Conservation (phyloP, 78 protist species). For the Chrysochromulina tobinii region DNA sequence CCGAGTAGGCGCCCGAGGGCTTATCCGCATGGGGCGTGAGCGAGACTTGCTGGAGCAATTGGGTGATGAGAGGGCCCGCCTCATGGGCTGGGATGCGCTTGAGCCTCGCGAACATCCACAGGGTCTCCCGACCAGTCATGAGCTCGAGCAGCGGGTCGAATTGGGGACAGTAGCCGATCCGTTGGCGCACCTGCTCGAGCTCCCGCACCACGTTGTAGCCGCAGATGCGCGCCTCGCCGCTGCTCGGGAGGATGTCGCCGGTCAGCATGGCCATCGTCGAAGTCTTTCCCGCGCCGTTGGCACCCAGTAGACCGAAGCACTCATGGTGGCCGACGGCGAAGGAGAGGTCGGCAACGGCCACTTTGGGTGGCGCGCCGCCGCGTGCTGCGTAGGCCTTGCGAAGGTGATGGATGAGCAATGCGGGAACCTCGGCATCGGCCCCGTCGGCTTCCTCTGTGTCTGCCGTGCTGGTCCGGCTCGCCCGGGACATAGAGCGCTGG, state of each 20-base stretch:
- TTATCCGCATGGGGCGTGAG: neutral
- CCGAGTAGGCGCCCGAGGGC: slow-evolving; percentile 10
- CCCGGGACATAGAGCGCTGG: too few relatives aligned
- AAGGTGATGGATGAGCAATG: neutral
- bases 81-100: neutral
- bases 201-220: neutral
- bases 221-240: slow-evolving; percentile 53
- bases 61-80: too few relatives aligned
- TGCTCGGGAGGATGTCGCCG: slow-evolving; percentile 71
- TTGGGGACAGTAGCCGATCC: slow-evolving; percentile 91
- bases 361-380: neutral
- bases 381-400: neutral
- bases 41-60: neutral
- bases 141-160: slow-evolving; percentile 70
- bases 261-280: slow-evolving; percentile 80
- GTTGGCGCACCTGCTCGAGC: slow-evolving; percentile 49
- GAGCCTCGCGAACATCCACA: slow-evolving; percentile 63
- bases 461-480: neutral
- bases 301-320: slow-evolving; percentile 37
- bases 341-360: neutral
- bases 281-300: slow-evolving; percentile 73
- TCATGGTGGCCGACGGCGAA: neutral
- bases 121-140: slow-evolving; percentile 70
- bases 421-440: too few relatives aligned
- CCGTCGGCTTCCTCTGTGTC: too few relatives aligned